phyloP scores from a whole-genome alignment of 2,329 filamentous ascomycete genomes.

The Trichoderma aggressivum region DNA sequence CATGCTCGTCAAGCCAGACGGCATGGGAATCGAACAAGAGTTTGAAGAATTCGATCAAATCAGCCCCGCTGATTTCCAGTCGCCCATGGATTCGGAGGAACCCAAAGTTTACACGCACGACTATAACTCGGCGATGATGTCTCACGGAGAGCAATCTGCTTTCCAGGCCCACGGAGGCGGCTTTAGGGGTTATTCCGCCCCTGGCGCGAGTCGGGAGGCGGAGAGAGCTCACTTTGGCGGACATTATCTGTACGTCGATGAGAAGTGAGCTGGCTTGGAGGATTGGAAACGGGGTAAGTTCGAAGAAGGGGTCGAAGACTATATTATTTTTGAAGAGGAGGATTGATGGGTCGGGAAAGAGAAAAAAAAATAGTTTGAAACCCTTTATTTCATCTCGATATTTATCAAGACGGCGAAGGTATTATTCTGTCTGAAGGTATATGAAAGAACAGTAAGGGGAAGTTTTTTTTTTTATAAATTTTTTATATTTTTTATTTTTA shows the following conservation, averaged over 20 bases:
- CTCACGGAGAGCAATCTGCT: background rate
- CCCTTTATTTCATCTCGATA: background rate
- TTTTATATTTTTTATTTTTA: background rate
- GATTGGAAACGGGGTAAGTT: background rate
- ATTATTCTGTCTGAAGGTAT: background rate
- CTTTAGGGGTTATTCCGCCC: background rate
- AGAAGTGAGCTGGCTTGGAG: background rate
- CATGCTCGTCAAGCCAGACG: background rate
- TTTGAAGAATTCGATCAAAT: conserved; percentile 1
- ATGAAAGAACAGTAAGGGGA: background rate
- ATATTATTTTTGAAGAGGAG: background rate
- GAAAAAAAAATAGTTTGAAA: background rate
- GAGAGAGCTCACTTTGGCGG: background rate
- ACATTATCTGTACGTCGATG: background rate
- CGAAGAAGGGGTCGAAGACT: background rate
- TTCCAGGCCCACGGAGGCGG: background rate
- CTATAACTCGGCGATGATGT: background rate
- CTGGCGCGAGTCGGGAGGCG: background rate
- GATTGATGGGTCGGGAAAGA: background rate
- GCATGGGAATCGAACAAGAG: background rate
- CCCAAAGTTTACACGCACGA: conserved; percentile 1
- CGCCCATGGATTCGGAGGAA: background rate
- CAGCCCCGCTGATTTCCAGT: background rate
- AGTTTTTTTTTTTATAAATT: background rate
- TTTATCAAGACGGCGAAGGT: background rate